phyloP scores from a whole-genome alignment of 345 rosid species.

The Lepidium aucheri region DNA sequence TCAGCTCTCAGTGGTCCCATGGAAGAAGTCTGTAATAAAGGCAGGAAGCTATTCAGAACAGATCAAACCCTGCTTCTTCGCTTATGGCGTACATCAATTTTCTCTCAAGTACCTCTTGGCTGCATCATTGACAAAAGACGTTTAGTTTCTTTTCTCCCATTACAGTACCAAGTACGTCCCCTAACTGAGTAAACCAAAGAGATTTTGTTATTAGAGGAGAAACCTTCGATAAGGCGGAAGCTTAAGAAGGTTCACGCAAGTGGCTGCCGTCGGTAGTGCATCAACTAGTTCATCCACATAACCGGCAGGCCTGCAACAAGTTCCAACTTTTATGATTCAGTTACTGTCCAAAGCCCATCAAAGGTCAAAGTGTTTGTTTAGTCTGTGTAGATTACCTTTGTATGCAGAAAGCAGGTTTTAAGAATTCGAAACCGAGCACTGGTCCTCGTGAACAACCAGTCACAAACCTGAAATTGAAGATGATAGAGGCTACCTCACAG shows the following conservation, averaged over 20 bases:
- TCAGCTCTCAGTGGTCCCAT: too few relatives aligned
- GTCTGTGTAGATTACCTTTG: slow-evolving; percentile 55
- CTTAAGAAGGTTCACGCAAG: slow-evolving; percentile 98
- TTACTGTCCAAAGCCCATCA: neutral
- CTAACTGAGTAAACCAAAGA: neutral
- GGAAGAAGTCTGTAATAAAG: too few relatives aligned
- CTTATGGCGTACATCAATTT: slow-evolving; percentile 85
- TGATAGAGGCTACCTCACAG: neutral
- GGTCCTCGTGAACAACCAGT: slow-evolving; percentile 99
- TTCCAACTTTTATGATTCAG: neutral
- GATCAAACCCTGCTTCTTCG: slow-evolving; percentile 97
- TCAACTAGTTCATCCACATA: slow-evolving; percentile 53
- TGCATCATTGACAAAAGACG: slow-evolving; percentile 29
- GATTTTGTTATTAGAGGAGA: slow-evolving; percentile 19
- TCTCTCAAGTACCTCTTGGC: slow-evolving; percentile 82
- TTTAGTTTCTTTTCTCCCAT: slow-evolving; percentile 2
- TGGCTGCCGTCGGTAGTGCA: slow-evolving; percentile 87
- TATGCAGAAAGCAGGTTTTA: slow-evolving; percentile 89
- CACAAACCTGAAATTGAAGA: slow-evolving; percentile 61
- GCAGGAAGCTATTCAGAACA: slow-evolving; percentile 56
- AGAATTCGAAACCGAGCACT: slow-evolving; percentile 78
- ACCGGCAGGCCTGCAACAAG: slow-evolving; percentile 12
- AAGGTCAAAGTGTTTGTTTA: neutral
- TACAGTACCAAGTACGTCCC: neutral
- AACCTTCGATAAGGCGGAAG: slow-evolving; percentile 98